A percentile compares a stretch with the other conserved stretches of the same genome.
Evolutionary conservation across 2,329 filamentous ascomycete genomes (phyloP).

Genomic region (Monosporascus sp.): DNA sequence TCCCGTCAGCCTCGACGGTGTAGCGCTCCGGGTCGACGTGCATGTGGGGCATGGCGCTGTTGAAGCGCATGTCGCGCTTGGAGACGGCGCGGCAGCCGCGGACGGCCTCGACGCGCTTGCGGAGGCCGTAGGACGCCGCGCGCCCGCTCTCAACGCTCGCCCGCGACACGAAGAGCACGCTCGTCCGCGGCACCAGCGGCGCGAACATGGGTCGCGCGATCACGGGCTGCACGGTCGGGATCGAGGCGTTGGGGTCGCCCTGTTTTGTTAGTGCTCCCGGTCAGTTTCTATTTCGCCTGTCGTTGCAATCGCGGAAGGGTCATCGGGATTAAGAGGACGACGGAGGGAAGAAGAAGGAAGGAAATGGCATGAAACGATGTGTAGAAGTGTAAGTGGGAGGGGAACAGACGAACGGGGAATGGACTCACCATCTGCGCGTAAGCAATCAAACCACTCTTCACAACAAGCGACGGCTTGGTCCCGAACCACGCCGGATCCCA

Average conservation of each 20-base stretch:
- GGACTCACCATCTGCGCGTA: conserved; percentile 72
- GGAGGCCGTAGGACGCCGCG: conserved; percentile 67
- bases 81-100: conserved; percentile 67
- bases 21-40: conserved; percentile 89
- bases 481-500: conserved; percentile 87
- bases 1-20: conserved; percentile 77
- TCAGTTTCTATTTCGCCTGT: background rate
- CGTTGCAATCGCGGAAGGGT: background rate
- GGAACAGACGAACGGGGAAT: background rate
- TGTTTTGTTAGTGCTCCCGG: conserved; percentile 23
- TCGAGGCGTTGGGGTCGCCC: conserved; percentile 78
- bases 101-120: conserved; percentile 76
- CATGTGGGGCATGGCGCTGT: conserved; percentile 80
- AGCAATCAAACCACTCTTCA: conserved; percentile 85
- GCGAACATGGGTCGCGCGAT: conserved; percentile 85
- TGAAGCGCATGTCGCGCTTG: conserved; percentile 89
- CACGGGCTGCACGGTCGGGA: conserved; percentile 82
- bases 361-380: background rate
- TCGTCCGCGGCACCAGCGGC: conserved; percentile 63
- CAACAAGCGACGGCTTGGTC: conserved; percentile 71
- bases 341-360: background rate
- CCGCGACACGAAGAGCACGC: conserved; percentile 78
- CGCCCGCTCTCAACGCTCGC: conserved; percentile 60
- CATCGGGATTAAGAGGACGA: background rate
- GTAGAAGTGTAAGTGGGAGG: background rate